phyloP scores from a whole-genome alignment of 208 protist genomes.

The Acanthamoeba triangularis region DNA sequence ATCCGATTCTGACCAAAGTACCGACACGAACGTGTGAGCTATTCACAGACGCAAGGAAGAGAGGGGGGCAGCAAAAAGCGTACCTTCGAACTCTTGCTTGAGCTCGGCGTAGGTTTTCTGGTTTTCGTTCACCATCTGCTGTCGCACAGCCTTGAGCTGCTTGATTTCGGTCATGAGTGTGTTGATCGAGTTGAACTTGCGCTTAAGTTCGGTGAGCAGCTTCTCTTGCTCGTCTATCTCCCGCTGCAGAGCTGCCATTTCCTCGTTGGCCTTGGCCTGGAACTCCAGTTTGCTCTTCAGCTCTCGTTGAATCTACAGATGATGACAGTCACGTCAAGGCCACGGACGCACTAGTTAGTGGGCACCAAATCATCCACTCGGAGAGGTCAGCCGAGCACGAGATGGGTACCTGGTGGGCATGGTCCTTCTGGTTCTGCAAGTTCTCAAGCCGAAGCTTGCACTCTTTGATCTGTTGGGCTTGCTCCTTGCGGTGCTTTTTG shows the following conservation, averaged over 20 bases:
- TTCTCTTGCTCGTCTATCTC: conserved; percentile 41
- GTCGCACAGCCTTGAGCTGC: conserved; percentile 48
- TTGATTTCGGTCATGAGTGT: conserved; percentile 34
- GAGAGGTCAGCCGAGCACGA: no score
- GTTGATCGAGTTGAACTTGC: conserved; percentile 12
- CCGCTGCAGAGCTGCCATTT: not conserved
- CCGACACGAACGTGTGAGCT: not conserved
- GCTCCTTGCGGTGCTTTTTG: conserved; percentile 85
- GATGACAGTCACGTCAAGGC: no score
- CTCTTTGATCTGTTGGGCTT: conserved; percentile 76
- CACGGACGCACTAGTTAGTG: not conserved
- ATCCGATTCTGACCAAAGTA: conserved; percentile 32
- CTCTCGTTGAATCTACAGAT: conserved; percentile 49
- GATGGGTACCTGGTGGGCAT: conserved; percentile 77
- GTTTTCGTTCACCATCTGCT: conserved; percentile 29
- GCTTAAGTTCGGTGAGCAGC: not conserved
- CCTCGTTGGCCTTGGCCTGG: conserved; percentile 37
- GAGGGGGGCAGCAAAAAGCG: not conserved
- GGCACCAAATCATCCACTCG: not conserved
- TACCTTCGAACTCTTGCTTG: conserved; percentile 71
- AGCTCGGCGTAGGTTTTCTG: conserved; percentile 45
- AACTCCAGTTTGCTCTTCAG: conserved; percentile 24
- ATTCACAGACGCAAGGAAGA: not conserved
- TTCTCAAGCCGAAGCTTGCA: conserved; percentile 80
- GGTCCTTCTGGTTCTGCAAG: conserved; percentile 59